phyloP scores from a whole-genome alignment of 2,329 filamentous ascomycete species.

The Tolypocladium guangdongense region DNA sequence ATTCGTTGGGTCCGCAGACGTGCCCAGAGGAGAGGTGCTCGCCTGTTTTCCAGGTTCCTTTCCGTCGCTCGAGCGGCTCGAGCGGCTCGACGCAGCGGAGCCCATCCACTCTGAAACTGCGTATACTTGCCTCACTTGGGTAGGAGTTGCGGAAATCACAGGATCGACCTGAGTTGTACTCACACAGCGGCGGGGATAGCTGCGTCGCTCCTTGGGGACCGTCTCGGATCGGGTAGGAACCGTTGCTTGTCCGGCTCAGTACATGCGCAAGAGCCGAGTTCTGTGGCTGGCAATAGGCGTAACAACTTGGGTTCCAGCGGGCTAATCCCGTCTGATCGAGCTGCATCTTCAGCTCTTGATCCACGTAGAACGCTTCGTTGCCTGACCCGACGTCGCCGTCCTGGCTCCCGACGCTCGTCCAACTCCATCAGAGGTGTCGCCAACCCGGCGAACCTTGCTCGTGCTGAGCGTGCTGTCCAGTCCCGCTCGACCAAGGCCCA shows the following conservation, averaged over 20 bases:
- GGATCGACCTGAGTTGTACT: background rate
- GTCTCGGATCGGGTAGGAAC: background rate
- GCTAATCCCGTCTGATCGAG: background rate
- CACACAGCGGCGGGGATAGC: constrained; percentile 1
- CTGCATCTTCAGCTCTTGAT: constrained; percentile 2
- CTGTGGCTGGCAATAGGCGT: background rate
- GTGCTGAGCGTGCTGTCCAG: background rate
- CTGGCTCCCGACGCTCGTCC: background rate
- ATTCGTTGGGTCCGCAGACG: background rate
- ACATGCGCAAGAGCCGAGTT: background rate
- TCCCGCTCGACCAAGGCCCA: background rate
- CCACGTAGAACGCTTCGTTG: background rate
- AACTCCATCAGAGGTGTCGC: background rate
- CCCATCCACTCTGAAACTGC: background rate
- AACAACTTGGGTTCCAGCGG: background rate
- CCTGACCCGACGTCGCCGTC: background rate
- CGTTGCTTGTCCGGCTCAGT: background rate
- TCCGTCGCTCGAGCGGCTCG: background rate
- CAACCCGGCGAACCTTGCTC: background rate
- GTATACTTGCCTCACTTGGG: background rate
- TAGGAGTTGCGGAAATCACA: background rate
- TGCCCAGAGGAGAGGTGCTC: background rate
- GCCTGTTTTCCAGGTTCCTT: background rate
- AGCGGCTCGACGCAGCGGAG: background rate
- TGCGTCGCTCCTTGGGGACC: background rate